A percentile compares a stretch with the other conserved stretches of the same genome.
phyloP scores from a whole-genome alignment of 352 stramenopile genomes.

The Phytophthora fragariae region DNA sequence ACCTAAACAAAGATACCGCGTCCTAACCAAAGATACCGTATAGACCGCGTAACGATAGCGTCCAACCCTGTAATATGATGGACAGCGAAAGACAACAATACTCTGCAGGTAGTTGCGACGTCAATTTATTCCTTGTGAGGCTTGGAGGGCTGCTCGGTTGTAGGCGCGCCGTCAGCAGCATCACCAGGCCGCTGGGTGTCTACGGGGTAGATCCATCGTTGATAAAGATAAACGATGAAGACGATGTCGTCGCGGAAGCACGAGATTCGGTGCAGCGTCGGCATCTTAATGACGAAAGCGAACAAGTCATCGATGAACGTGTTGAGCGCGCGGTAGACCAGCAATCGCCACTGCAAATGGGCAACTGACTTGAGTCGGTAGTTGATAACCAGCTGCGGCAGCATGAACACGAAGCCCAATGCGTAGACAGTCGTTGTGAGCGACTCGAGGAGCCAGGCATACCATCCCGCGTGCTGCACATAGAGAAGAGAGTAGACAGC shows the following conservation, averaged over 20 bases:
- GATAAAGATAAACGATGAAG: conserved; percentile 92
- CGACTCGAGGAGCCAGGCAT: conserved; percentile 88
- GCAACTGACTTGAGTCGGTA: conserved; percentile 93
- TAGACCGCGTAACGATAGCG: no score
- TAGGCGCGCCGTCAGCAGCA: conserved; percentile 24
- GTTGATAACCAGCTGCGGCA: conserved; percentile 94
- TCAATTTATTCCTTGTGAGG: conserved; percentile 33
- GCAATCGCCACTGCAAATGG: conserved; percentile 93
- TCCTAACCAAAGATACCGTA: no score
- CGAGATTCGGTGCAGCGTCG: conserved; percentile 90
- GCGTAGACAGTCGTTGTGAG: conserved; percentile 90
- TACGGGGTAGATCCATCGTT: conserved; percentile 93
- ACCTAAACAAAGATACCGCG: no score
- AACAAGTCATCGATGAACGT: conserved; percentile 95
- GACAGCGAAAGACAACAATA: background rate
- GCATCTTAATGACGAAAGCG: conserved; percentile 93
- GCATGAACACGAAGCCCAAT: conserved; percentile 93
- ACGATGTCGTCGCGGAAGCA: conserved; percentile 93
- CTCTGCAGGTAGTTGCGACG: no score
- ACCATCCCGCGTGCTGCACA: conserved; percentile 85
- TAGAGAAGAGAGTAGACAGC: conserved; percentile 85
- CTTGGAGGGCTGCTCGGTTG: conserved; percentile 20
- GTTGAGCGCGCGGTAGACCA: conserved; percentile 95
- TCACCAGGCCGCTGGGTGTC: conserved; percentile 55
- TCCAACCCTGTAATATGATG: no score